Evolutionary conservation across 2,329 filamentous ascomycete species (phyloP).

Genomic region (Ramularia endophylla): DNA sequence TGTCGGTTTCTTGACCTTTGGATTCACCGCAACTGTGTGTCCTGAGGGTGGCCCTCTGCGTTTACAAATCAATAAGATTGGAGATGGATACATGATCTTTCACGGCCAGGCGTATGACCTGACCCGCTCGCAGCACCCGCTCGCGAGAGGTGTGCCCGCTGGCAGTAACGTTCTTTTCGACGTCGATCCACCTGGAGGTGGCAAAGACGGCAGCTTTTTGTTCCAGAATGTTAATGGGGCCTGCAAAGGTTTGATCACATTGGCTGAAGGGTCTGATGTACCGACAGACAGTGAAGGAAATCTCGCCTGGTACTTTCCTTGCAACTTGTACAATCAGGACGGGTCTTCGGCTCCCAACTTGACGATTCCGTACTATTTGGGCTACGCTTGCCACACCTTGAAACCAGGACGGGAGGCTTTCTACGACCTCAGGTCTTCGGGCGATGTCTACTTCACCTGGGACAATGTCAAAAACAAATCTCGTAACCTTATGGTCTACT

Average conservation of each 20-base stretch:
- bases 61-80: slow-evolving; percentile 76
- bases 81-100: slow-evolving; percentile 85
- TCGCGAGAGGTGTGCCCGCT: slow-evolving; percentile 68
- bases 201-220: slow-evolving; percentile 91
- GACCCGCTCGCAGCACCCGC: slow-evolving; percentile 67
- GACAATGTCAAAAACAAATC: slow-evolving; percentile 83
- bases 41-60: slow-evolving; percentile 60
- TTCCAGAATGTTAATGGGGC: slow-evolving; percentile 98
- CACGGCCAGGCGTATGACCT: slow-evolving; percentile 89
- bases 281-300: slow-evolving; percentile 68
- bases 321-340: slow-evolving; percentile 86
- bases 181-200: slow-evolving; percentile 71
- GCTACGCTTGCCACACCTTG: slow-evolving; percentile 85
- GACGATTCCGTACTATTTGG: slow-evolving; percentile 69
- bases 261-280: slow-evolving; percentile 65
- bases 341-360: slow-evolving; percentile 70
- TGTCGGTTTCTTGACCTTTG: slow-evolving; percentile 94
- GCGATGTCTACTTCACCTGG: slow-evolving; percentile 96
- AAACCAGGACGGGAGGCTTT: slow-evolving; percentile 62
- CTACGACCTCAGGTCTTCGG: slow-evolving; percentile 63
- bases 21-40: slow-evolving; percentile 87
- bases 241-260: slow-evolving; percentile 84
- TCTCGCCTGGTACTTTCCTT: slow-evolving; percentile 96
- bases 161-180: slow-evolving; percentile 81
- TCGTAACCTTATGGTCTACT: slow-evolving; percentile 90